phyloP scores from a whole-genome alignment of 2,329 filamentous ascomycete genomes.

The Paecilomyces fulvus region DNA sequence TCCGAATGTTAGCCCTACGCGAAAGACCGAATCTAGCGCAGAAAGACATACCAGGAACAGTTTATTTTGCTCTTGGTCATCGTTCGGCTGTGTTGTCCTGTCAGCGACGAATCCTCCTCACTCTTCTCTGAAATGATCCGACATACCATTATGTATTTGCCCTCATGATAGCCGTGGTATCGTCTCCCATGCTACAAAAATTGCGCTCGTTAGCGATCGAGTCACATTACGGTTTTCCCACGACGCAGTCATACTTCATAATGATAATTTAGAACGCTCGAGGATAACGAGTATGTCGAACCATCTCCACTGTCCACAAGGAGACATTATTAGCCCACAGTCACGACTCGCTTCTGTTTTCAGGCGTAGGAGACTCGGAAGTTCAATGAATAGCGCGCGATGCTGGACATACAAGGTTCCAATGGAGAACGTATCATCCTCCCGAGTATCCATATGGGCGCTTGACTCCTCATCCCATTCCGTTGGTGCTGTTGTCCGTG shows the following conservation, averaged over 20 bases:
- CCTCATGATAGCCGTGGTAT: slow-evolving; percentile 10
- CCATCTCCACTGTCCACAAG: slow-evolving; percentile 3
- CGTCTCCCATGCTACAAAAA: slow-evolving; percentile 7
- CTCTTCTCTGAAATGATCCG: neutral
- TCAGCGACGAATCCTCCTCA: neutral
- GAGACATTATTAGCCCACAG: neutral
- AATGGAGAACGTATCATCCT: slow-evolving; percentile 6
- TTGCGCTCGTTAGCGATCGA: neutral
- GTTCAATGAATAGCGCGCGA: neutral
- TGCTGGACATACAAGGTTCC: slow-evolving; percentile 5
- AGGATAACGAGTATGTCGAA: slow-evolving; percentile 8
- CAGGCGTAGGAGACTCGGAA: neutral
- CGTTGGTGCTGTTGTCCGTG: slow-evolving; percentile 5
- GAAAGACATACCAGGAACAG: slow-evolving; percentile 5
- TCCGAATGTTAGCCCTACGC: neutral
- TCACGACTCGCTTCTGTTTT: neutral
- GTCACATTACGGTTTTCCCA: neutral
- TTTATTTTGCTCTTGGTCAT: slow-evolving; percentile 10
- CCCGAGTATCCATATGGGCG: neutral
- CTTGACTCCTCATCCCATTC: slow-evolving; percentile 4
- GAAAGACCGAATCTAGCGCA: neutral
- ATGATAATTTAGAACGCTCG: slow-evolving; percentile 9
- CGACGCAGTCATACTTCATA: slow-evolving; percentile 5
- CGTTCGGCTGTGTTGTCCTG: slow-evolving; percentile 4
- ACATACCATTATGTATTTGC: slow-evolving; percentile 10